Conservation (phyloP, 306 rosid species). For the Vigna radiata region DNA sequence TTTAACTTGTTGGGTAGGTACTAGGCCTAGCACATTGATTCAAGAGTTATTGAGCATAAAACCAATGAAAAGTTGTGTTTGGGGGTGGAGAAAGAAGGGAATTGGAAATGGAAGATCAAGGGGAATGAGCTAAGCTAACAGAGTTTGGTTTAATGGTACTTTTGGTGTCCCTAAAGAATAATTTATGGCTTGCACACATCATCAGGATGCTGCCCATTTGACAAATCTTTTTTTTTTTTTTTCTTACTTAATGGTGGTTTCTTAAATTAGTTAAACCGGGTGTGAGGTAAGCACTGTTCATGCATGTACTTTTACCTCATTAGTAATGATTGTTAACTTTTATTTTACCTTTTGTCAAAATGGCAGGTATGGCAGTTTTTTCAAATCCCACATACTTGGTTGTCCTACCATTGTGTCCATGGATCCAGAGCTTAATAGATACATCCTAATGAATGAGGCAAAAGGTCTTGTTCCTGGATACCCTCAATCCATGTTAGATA, state of each 20-base stretch:
- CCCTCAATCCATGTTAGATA: conserved; percentile 94
- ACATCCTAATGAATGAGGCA: conserved; percentile 88
- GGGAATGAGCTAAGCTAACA: not conserved
- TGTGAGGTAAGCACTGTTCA: conserved; percentile 46
- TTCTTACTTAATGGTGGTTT: conserved; percentile 41
- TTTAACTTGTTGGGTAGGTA: conserved; percentile 37
- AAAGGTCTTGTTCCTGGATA: conserved; percentile 97
- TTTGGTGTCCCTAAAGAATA: conserved; percentile 7
- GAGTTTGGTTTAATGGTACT: conserved; percentile 17
- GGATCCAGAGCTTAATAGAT: conserved; percentile 94
- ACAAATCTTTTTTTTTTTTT: conserved; percentile 17
- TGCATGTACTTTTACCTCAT: conserved; percentile 50
- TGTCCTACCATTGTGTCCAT: conserved; percentile 95
- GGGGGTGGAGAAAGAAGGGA: conserved; percentile 32
- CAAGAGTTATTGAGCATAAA: conserved; percentile 13
- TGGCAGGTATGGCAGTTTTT: conserved; percentile 90
- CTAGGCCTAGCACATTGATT: conserved; percentile 42
- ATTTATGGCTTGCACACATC: conserved; percentile 23
- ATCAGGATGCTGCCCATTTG: conserved; percentile 26
- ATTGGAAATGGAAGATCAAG: not conserved
- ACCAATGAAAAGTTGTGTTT: not conserved
- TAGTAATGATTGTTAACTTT: conserved; percentile 44
- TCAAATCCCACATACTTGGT: conserved; percentile 96
- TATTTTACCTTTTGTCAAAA: conserved; percentile 27
- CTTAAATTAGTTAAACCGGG: conserved; percentile 47